Evolutionary conservation across 2,329 filamentous ascomycete genomes (phyloP).

Genomic region (Seiridium cupressi): DNA sequence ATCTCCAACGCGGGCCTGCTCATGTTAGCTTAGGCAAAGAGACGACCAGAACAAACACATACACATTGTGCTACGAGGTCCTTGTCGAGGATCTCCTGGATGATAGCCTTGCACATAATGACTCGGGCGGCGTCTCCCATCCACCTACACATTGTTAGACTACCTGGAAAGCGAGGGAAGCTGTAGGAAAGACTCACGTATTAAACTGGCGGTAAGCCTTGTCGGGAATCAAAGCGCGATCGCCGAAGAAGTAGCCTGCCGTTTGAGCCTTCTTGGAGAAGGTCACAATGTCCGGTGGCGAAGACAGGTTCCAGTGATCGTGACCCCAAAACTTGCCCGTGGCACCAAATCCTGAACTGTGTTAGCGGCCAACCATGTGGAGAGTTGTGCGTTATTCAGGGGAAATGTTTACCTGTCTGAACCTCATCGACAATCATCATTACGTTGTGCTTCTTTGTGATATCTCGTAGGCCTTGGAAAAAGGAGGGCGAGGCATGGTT

Average conservation of each 20-base stretch:
- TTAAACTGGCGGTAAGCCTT: conserved; percentile 96
- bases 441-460: conserved; percentile 74
- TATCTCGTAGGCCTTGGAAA: conserved; percentile 78
- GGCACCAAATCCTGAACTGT: conserved; percentile 60
- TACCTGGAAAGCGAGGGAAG: not conserved
- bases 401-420: conserved; percentile 67
- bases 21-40: conserved; percentile 17
- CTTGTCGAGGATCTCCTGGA: conserved; percentile 73
- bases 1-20: conserved; percentile 74
- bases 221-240: conserved; percentile 77
- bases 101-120: conserved; percentile 81
- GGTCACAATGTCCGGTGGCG: conserved; percentile 88
- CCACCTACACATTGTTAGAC: conserved; percentile 29
- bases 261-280: conserved; percentile 96
- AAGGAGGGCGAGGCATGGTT: conserved; percentile 88
- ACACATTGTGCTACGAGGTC: conserved; percentile 59
- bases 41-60: not conserved
- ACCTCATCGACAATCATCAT: conserved; percentile 93
- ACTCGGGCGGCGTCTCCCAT: conserved; percentile 88
- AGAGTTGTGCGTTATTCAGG: conserved; percentile 30
- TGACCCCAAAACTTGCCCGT: conserved; percentile 96
- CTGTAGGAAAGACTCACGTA: conserved; percentile 54
- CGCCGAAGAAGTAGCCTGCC: conserved; percentile 86
- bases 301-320: conserved; percentile 82
- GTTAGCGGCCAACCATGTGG: not conserved